Percentiles rank a stretch among this genome's conserved stretches.
These are phyloP conservation scores for Powellomyces hirtus DNA, from an alignment of 192 early-diverging fungal species.

Conservation along the genomic window DNA sequence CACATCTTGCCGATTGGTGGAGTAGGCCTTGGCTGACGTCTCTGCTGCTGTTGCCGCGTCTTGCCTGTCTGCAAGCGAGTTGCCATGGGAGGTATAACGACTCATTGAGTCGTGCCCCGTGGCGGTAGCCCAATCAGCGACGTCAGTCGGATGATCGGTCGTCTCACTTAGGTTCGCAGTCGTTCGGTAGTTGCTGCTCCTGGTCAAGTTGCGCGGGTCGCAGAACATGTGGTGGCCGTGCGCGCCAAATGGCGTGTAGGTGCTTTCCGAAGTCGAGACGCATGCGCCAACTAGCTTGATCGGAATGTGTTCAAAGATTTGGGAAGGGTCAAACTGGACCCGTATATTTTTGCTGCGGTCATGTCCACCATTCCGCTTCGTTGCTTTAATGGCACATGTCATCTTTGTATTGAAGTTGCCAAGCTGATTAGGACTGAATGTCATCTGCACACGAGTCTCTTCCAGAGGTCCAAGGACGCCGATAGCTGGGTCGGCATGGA, in stretches of 20 bases:
- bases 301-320: neutral
- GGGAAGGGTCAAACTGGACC: neutral
- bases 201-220: too few species aligned
- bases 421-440: constrained; percentile 48
- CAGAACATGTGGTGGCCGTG: neutral
- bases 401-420: constrained; percentile 37
- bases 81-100: neutral
- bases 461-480: constrained; percentile 31
- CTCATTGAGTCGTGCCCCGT: neutral
- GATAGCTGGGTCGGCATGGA: constrained; percentile 28
- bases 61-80: neutral
- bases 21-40: neutral
- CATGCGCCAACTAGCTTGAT: neutral
- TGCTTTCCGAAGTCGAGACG: neutral
- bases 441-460: constrained; percentile 19
- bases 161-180: neutral
- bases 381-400: constrained; percentile 19
- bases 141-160: neutral
- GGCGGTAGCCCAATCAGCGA: neutral
- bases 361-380: too few species aligned
- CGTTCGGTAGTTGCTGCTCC: neutral
- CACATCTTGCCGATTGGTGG: constrained; percentile 24
- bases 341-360: neutral
- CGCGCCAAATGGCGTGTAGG: neutral
- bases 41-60: neutral